These are phyloP conservation scores for Monosporascus sp. DNA, from an alignment of 2,329 filamentous ascomycete genomes.

Conservation along the genomic window DNA sequence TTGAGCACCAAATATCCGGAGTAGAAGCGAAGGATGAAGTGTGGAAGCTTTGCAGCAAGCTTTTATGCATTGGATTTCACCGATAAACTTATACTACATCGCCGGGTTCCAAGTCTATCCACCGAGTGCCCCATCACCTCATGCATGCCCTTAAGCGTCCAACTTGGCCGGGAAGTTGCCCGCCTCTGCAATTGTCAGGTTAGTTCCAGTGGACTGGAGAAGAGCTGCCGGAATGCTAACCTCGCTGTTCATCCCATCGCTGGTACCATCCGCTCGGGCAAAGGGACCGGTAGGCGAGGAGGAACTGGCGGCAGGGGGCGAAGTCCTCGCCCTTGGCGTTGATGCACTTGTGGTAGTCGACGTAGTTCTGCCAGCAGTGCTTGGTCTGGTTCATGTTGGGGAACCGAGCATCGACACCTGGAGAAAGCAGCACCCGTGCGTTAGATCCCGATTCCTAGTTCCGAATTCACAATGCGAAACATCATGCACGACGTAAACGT, in stretches of 20 bases:
- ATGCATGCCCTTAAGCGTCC: conserved; percentile 42
- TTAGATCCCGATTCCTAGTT: conserved; percentile 9
- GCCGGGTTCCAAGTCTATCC: conserved; percentile 10
- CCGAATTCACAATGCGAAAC: not conserved
- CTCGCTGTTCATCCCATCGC: conserved; percentile 96
- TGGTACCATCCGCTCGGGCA: conserved; percentile 93
- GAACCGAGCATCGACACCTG: conserved; percentile 98
- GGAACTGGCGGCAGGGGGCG: conserved; percentile 96
- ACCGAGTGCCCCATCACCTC: conserved; percentile 4
- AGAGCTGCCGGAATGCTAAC: conserved; percentile 48
- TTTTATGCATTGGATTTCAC: conserved; percentile 18
- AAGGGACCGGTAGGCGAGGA: conserved; percentile 91
- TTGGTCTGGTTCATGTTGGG: conserved; percentile 98
- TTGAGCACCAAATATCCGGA: too few relatives aligned
- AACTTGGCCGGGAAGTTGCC: conserved; percentile 65
- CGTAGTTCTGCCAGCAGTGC: conserved; percentile 99
- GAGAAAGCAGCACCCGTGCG: conserved; percentile 6
- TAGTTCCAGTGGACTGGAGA: conserved; percentile 3
- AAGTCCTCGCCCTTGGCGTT: conserved; percentile 98
- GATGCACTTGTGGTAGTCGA: conserved; percentile 99
- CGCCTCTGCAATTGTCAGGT: conserved; percentile 43
- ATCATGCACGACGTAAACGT: not conserved
- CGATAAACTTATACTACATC: conserved; percentile 23
- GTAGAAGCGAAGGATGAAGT: not conserved
- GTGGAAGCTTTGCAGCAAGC: conserved; percentile 9